Percentiles rank a stretch among this genome's conserved stretches.
phyloP scores from a whole-genome alignment of 805 yeast genomes.

The Candida adriatica region DNA sequence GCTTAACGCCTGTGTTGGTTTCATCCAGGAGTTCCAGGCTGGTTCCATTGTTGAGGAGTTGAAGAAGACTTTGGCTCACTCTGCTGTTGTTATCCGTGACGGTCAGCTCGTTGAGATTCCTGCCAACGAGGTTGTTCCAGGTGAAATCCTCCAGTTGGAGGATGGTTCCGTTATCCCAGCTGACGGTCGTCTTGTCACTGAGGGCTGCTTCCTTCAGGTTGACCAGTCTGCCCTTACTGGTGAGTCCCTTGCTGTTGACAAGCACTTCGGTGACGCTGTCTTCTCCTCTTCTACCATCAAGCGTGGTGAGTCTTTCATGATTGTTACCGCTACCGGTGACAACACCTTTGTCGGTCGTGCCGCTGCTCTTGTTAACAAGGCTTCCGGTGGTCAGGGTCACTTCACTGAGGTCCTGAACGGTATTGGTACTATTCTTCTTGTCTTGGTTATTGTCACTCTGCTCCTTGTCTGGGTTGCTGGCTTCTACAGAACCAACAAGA shows the following conservation, averaged over 20 bases:
- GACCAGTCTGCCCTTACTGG: constrained; percentile 98
- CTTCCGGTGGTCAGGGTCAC: constrained; percentile 90
- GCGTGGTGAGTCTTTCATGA: constrained; percentile 92
- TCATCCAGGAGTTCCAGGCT: constrained; percentile 95
- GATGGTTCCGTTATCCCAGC: constrained; percentile 92
- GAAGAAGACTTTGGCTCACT: constrained; percentile 89
- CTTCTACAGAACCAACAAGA: constrained; percentile 87
- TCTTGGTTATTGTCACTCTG: constrained; percentile 80
- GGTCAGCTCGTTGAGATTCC: constrained; percentile 70
- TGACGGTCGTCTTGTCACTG: constrained; percentile 85
- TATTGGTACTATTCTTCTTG: constrained; percentile 89
- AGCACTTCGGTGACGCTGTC: constrained; percentile 77
- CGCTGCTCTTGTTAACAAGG: constrained; percentile 93
- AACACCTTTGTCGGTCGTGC: constrained; percentile 95
- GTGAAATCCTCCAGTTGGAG: constrained; percentile 88
- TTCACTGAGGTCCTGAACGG: constrained; percentile 97
- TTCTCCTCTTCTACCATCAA: constrained; percentile 93
- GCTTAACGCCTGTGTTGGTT: constrained; percentile 91
- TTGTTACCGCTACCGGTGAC: constrained; percentile 94
- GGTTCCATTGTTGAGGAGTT: constrained; percentile 96
- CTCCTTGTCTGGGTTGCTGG: constrained; percentile 87
- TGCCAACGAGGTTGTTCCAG: constrained; percentile 87
- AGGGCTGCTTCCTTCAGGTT: constrained; percentile 80
- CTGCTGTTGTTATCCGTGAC: constrained; percentile 81
- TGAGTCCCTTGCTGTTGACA: constrained; percentile 94